Evolutionary conservation across 345 rosid genomes (phyloP).

Genomic region (Aquilaria sinensis): DNA sequence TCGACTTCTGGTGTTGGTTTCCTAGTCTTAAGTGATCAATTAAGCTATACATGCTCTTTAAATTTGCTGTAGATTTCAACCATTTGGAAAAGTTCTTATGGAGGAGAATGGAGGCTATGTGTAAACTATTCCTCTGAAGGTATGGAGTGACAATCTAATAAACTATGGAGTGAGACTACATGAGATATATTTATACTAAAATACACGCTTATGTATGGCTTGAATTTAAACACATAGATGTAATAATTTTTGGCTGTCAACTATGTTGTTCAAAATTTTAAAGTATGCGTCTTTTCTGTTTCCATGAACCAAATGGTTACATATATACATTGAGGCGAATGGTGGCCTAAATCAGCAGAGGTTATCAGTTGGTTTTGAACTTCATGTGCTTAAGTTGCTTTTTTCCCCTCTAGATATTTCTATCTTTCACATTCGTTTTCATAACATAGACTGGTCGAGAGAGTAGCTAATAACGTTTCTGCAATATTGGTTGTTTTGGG

Average conservation of each 20-base stretch:
- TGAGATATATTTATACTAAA: too few relatives aligned
- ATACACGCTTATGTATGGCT: too few relatives aligned
- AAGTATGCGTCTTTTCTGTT: constrained; percentile 7
- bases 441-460: constrained; percentile 12
- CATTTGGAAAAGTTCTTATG: constrained; percentile 86
- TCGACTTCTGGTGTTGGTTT: neutral
- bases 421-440: constrained; percentile 3
- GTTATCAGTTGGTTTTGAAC: constrained; percentile 77
- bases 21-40: neutral
- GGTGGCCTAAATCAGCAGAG: constrained; percentile 99
- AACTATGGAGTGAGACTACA: too few relatives aligned
- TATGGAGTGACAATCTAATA: constrained; percentile 13
- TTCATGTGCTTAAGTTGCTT: constrained; percentile 11
- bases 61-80: constrained; percentile 54
- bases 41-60: constrained; percentile 1
- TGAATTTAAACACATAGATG: too few relatives aligned
- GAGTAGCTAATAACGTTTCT: constrained; percentile 19
- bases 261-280: neutral
- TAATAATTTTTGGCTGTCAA: too few relatives aligned
- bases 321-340: constrained; percentile 94
- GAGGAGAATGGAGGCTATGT: constrained; percentile 77
- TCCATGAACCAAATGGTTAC: constrained; percentile 80
- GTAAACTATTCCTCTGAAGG: constrained; percentile 67
- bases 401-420: neutral
- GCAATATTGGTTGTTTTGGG: neutral